These are phyloP conservation scores for Coprinellus micaceus DNA, from an alignment of 768 basidiomycete species.

Conservation along the genomic window DNA sequence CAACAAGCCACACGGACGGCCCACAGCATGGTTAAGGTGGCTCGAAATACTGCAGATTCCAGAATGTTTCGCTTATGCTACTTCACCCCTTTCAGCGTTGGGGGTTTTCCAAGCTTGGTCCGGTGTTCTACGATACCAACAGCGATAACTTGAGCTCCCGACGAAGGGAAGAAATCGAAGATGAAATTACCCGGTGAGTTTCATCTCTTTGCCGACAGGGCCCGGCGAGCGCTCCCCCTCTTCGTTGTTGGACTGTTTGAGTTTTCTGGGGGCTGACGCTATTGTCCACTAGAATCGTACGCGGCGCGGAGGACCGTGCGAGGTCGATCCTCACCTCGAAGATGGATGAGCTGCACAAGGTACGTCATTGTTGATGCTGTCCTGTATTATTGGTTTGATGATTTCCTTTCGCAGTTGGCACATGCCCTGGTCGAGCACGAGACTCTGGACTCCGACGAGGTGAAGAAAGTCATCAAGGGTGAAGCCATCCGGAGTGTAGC, in stretches of 20 bases:
- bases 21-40: constrained; percentile 84
- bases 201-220: constrained; percentile 1
- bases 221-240: constrained; percentile 1
- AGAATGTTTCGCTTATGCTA: constrained; percentile 4
- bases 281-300: constrained; percentile 46
- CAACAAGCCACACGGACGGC: constrained; percentile 76
- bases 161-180: constrained; percentile 82
- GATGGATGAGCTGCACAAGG: constrained; percentile 73
- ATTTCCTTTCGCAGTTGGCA: constrained; percentile 59
- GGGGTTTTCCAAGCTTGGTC: constrained; percentile 83
- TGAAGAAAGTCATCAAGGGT: constrained; percentile 79
- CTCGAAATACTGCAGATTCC: constrained; percentile 16
- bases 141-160: constrained; percentile 68
- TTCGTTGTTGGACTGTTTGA: constrained; percentile 7
- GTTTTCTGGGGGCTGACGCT: constrained; percentile 9
- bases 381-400: constrained; percentile 10
- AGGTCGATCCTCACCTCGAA: constrained; percentile 58
- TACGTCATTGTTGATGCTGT: constrained; percentile 29
- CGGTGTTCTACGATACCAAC: constrained; percentile 75
- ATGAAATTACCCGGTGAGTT: constrained; percentile 77
- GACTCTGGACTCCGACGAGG: constrained; percentile 85
- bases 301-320: constrained; percentile 66
- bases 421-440: constrained; percentile 92
- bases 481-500: constrained; percentile 70
- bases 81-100: constrained; percentile 46